A percentile compares a stretch with the other conserved stretches of the same genome.
Evolutionary conservation across 345 rosid genomes (phyloP).

Genomic region (Arabis alpina): DNA sequence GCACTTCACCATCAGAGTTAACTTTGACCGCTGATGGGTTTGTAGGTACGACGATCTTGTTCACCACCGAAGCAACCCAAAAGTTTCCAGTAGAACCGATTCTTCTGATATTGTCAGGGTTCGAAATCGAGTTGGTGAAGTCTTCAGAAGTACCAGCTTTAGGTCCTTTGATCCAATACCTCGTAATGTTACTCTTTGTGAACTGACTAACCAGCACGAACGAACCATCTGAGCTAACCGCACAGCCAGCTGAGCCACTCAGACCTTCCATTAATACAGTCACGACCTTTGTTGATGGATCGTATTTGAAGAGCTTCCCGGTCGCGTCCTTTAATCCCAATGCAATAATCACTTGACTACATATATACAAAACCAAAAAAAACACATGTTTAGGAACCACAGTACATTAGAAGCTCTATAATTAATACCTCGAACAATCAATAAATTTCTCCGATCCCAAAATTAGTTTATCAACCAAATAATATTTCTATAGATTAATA

Average conservation of each 20-base stretch:
- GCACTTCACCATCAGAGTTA: constrained; percentile 38
- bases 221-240: constrained; percentile 43
- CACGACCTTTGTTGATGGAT: constrained; percentile 39
- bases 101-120: constrained; percentile 43
- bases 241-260: constrained; percentile 43
- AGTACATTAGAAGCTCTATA: background rate
- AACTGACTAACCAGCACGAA: constrained; percentile 43
- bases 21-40: constrained; percentile 44
- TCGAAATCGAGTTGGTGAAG: constrained; percentile 35
- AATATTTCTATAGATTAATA: no score
- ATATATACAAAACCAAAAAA: background rate
- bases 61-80: constrained; percentile 45
- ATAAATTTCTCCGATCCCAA: no score
- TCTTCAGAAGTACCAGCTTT: constrained; percentile 44
- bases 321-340: constrained; percentile 37
- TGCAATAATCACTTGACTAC: constrained; percentile 40
- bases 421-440: no score
- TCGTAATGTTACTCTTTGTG: constrained; percentile 42
- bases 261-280: constrained; percentile 40
- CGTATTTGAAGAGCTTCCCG: constrained; percentile 43
- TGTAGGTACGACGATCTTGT: constrained; percentile 35
- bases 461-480: no score
- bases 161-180: constrained; percentile 45
- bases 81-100: constrained; percentile 44
- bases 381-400: background rate